Conservation (phyloP, 306 rosid species). For the Castanospermum australe region DNA sequence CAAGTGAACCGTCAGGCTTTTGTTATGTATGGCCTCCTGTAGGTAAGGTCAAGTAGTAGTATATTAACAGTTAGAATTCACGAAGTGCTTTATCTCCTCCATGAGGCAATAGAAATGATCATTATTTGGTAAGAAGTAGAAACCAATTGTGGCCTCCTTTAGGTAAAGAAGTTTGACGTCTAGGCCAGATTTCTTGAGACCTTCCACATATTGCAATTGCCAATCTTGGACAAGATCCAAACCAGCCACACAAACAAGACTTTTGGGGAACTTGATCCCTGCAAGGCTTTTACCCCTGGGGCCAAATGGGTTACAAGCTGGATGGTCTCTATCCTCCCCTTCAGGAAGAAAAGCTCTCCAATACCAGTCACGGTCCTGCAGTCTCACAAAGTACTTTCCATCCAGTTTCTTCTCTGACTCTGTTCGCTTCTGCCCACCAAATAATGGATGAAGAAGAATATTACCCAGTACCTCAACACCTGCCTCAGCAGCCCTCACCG, state of each 20-base stretch:
- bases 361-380: conserved; percentile 92
- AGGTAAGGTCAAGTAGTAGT: conserved; percentile 52
- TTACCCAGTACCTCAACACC: conserved; percentile 76
- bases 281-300: conserved; percentile 55
- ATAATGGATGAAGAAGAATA: conserved; percentile 88
- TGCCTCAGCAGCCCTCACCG: conserved; percentile 61
- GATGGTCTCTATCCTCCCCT: conserved; percentile 86
- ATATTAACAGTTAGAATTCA: conserved; percentile 60
- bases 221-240: conserved; percentile 89
- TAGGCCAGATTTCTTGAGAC: conserved; percentile 57
- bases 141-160: conserved; percentile 82
- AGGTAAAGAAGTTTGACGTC: conserved; percentile 67
- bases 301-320: conserved; percentile 79
- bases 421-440: conserved; percentile 67
- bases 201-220: conserved; percentile 79
- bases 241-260: conserved; percentile 88
- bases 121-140: conserved; percentile 93
- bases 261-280: conserved; percentile 69
- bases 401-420: conserved; percentile 68
- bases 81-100: conserved; percentile 71
- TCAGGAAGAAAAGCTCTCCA: conserved; percentile 91
- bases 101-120: conserved; percentile 69
- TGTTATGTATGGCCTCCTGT: conserved; percentile 59
- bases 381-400: conserved; percentile 77
- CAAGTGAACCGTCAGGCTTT: conserved; percentile 58